Conservation (phyloP, 1,284 basidiomycete species). For the Cystobasidiaceae sp. region DNA sequence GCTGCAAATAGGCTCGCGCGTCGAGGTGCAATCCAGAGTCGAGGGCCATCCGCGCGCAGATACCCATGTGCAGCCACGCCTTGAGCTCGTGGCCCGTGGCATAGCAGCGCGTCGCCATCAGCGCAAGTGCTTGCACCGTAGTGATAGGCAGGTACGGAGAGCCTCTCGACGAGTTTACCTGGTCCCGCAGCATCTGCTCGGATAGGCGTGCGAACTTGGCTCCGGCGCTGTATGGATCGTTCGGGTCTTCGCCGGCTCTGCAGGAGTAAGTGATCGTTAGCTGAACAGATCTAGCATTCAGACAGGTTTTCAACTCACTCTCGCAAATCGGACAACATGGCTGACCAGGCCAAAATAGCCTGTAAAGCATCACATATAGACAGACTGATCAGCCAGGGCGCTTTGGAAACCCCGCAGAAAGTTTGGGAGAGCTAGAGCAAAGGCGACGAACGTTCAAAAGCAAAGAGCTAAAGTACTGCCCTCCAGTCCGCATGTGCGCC, state of each 20-base stretch:
- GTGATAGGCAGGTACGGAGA: not conserved
- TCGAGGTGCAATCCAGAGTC: conserved; percentile 22
- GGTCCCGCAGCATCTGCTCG: conserved; percentile 3
- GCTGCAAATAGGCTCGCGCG: not conserved
- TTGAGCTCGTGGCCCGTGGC: conserved; percentile 1
- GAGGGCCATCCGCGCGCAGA: conserved; percentile 2
- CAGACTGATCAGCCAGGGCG: not conserved
- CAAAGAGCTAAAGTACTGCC: conserved; percentile 1
- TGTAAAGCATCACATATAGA: not conserved
- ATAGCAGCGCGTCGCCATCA: not conserved
- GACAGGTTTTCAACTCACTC: not conserved
- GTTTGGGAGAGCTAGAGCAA: not conserved
- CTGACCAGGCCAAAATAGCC: conserved; percentile 3
- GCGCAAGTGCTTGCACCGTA: conserved; percentile 6
- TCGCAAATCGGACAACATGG: not conserved
- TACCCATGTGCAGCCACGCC: conserved; percentile 9
- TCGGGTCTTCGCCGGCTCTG: not conserved
- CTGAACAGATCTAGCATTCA: not conserved
- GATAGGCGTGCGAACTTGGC: not conserved
- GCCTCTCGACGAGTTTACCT: not conserved
- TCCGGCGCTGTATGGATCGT: not conserved
- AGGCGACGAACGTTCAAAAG: conserved; percentile 6
- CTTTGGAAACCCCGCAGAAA: not conserved
- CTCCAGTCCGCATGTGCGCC: conserved; percentile 1
- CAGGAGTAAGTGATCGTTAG: not conserved